Percentiles rank a stretch among this genome's conserved stretches.
Evolutionary conservation across 345 rosid genomes (phyloP).

Genomic region (Bruguiera gymnorhiza): DNA sequence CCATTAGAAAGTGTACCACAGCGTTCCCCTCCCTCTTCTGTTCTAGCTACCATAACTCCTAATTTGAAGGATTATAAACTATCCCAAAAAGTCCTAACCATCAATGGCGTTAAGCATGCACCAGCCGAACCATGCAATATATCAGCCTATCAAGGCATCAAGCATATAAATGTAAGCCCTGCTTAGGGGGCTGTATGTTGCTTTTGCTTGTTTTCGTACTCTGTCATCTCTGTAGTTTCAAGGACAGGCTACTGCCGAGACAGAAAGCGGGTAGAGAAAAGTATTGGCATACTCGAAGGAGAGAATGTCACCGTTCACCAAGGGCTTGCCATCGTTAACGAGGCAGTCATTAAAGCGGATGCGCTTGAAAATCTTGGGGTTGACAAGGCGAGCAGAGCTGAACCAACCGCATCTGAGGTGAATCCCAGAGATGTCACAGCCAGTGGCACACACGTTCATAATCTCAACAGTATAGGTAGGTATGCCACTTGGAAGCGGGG

Average conservation of each 20-base stretch:
- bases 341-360: constrained; percentile 79
- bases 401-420: constrained; percentile 90
- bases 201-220: neutral
- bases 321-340: constrained; percentile 75
- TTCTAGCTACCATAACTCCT: neutral
- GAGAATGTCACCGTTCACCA: constrained; percentile 51
- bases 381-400: constrained; percentile 68
- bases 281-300: constrained; percentile 78
- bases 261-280: constrained; percentile 64
- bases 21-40: neutral
- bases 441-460: constrained; percentile 57
- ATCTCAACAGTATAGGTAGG: constrained; percentile 83
- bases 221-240: constrained; percentile 1
- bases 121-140: too few relatives aligned
- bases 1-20: too few relatives aligned
- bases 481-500: constrained; percentile 66
- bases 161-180: neutral
- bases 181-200: neutral
- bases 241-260: constrained; percentile 55
- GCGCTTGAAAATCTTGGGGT: constrained; percentile 81
- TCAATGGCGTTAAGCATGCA: neutral
- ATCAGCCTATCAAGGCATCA: too few relatives aligned
- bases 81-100: neutral
- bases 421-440: constrained; percentile 61
- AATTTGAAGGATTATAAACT: neutral